These are phyloP conservation scores for Friedmanniomyces endolithicus DNA, from an alignment of 495 filamentous ascomycete species.

Conservation along the genomic window DNA sequence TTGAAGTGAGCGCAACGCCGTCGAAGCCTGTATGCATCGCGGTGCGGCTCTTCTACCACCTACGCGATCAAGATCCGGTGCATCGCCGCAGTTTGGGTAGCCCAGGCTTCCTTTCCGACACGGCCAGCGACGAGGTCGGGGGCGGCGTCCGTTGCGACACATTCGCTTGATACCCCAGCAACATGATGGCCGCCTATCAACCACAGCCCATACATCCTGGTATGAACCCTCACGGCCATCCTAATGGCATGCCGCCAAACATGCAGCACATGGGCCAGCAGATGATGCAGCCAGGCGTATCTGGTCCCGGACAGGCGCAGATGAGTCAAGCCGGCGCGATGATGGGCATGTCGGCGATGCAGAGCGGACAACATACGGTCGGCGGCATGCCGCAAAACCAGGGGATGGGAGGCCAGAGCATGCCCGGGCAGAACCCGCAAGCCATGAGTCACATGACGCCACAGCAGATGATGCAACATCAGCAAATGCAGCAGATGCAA, in stretches of 20 bases:
- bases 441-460: constrained; percentile 70
- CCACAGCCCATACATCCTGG: constrained; percentile 40
- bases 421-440: constrained; percentile 51
- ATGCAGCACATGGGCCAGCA: constrained; percentile 55
- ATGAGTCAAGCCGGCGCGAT: constrained; percentile 66
- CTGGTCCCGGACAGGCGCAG: constrained; percentile 62
- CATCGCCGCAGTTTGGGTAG: not conserved
- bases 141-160: not conserved
- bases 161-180: not conserved
- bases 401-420: constrained; percentile 20
- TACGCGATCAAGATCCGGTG: constrained; percentile 11
- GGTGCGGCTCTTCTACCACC: not conserved
- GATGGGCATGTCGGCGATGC: constrained; percentile 69
- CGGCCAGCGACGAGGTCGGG: not conserved
- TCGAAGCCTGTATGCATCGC: constrained; percentile 13
- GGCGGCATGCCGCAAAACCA: constrained; percentile 7
- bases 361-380: constrained; percentile 11
- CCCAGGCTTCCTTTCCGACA: not conserved
- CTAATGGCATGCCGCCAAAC: constrained; percentile 43
- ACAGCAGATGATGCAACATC: constrained; percentile 46
- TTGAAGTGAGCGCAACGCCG: not conserved
- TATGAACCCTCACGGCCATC: constrained; percentile 67
- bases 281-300: constrained; percentile 76
- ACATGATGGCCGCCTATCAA: constrained; percentile 43
- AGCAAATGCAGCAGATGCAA: constrained; percentile 40